Percentiles rank a stretch among this genome's conserved stretches.
Evolutionary conservation across 305 asterid species (phyloP).

Genomic region (Fraxinus ornus): DNA sequence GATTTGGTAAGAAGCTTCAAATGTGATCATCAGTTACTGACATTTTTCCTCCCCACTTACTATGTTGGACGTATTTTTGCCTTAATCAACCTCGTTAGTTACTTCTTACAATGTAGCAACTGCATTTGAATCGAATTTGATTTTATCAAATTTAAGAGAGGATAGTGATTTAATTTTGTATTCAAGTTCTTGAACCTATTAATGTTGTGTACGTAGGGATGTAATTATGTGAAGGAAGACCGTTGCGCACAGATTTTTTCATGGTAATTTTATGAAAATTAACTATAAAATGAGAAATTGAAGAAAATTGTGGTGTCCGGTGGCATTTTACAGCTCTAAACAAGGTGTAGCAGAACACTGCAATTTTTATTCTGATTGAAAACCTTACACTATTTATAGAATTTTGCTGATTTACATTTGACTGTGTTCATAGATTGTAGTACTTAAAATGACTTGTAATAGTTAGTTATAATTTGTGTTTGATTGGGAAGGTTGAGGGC

Average conservation of each 20-base stretch:
- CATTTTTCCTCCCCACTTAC: not conserved
- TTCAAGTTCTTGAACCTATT: not conserved
- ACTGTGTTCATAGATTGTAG: not conserved
- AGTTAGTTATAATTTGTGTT: not conserved
- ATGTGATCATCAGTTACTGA: not conserved
- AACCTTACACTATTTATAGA: not conserved
- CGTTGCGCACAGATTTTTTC: not conserved
- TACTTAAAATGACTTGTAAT: not conserved
- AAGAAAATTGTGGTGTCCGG: not conserved
- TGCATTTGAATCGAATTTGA: not conserved
- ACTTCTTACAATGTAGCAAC: not conserved
- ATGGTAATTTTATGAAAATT: not conserved
- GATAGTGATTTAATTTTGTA: not conserved
- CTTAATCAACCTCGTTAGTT: not conserved
- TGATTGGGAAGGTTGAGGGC: slow-evolving; percentile 70
- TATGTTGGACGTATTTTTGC: not conserved
- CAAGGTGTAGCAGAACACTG: not conserved
- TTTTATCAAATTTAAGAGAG: not conserved
- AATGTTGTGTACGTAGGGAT: not conserved
- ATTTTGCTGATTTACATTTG: not conserved
- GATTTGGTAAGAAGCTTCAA: slow-evolving; percentile 63
- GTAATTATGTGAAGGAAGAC: not conserved
- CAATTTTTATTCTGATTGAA: not conserved
- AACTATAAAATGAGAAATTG: not conserved
- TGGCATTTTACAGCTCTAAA: not conserved